Evolutionary conservation across 352 stramenopile genomes (phyloP), one percentile per base, ranked within the genome.

Genomic region (Aphanomyces invadans): DNA sequence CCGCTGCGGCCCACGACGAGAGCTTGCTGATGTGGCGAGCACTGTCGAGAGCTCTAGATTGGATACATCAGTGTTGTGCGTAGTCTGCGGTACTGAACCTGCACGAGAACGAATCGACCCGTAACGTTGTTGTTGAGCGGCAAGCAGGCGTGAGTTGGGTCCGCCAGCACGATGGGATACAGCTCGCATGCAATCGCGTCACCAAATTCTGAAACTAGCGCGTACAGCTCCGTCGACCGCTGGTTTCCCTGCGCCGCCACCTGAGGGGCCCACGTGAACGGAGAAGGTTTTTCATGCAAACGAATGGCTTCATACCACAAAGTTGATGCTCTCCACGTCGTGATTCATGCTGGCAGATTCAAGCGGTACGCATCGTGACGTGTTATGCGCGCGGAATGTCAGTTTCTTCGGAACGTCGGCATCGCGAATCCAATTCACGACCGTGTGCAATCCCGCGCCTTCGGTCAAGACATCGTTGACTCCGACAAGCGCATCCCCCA

Each of bases 21-120:
- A 1, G 81, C 81, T 45, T 90, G 89, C 38, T 90, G 81, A 42
- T 90, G 79, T 32, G 79, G 74, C 17, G 79, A 79, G 55, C 83
- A 90, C 21, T 76, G 73, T 15, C 70, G 62, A 15, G 85, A 69
- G 28, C 62, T 74, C 76, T 87, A 60, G 4, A 9, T 42, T 11
- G 23, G 17, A 32, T n/a, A n/a, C n/a, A n/a, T n/a, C n/a, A n/a
- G n/a, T 61, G 23, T 32, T 2, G 10, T 23, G 31, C 9, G 56
- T 25, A 7, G 23, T n/a, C 39, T 17, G 26, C 25, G 10, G 9
- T 36, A 3, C 62, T 56, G 25, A 76, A 90, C 82, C 54, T 81
- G 64, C 0, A 88, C 76, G 48, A 91, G 28, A 17, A 89, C 71
- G 65, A 87, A 88, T 33, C 76, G 80, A 62, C 80, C 74, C 0